Evolutionary conservation across 164 flowering plant genomes (phyloP).

Genomic region (Macadamia tetraphylla): DNA sequence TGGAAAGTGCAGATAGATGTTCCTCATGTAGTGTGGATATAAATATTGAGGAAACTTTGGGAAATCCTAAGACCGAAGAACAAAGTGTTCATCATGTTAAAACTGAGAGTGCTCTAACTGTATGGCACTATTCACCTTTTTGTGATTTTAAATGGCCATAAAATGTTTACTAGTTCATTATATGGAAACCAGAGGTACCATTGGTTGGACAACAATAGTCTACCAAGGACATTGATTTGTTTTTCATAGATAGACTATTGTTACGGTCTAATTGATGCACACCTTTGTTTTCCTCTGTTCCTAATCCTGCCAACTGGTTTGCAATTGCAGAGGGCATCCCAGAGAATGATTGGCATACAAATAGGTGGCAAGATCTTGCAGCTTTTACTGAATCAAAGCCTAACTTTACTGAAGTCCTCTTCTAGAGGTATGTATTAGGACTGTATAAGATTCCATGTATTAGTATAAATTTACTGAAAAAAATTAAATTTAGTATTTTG

Average conservation of each 20-base stretch:
- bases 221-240: background rate
- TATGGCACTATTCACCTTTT: slow-evolving; percentile 18
- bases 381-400: slow-evolving; percentile 28
- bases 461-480: too few relatives aligned
- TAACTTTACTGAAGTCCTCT: slow-evolving; percentile 31
- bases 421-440: slow-evolving; percentile 32
- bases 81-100: slow-evolving; percentile 24
- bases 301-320: background rate
- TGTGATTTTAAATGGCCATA: background rate
- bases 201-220: background rate
- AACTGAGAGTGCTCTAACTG: slow-evolving; percentile 33
- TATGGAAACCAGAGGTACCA: background rate
- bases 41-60: slow-evolving; percentile 32
- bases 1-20: slow-evolving; percentile 28
- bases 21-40: slow-evolving; percentile 31
- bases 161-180: background rate
- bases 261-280: background rate
- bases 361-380: slow-evolving; percentile 42
- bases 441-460: too few relatives aligned
- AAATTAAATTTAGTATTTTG: too few relatives aligned
- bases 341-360: slow-evolving; percentile 42
- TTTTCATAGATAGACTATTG: background rate
- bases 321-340: slow-evolving; percentile 42
- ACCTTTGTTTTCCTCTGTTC: background rate
- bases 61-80: slow-evolving; percentile 17